Conservation (phyloP, 805 yeast genomes). For the Candida dajiaensis region DNA sequence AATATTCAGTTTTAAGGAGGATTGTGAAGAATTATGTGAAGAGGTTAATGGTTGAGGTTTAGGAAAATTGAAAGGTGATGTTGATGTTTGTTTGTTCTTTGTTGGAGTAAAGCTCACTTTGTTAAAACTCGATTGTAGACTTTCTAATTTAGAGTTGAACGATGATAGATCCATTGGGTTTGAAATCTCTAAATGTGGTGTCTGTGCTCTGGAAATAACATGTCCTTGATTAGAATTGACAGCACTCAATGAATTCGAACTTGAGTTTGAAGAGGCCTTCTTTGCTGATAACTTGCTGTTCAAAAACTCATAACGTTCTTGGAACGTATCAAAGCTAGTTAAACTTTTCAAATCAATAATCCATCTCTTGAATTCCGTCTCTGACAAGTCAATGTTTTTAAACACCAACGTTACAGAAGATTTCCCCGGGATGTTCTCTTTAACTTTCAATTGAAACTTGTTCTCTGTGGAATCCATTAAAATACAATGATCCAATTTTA, state of each 20-base stretch:
- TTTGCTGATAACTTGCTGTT: neutral
- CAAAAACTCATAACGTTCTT: conserved; percentile 14
- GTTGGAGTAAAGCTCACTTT: neutral
- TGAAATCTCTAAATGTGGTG: conserved; percentile 20
- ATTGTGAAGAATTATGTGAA: neutral
- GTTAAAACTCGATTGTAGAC: conserved; percentile 8
- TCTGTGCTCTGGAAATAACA: conserved; percentile 20
- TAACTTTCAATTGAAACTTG: conserved; percentile 42
- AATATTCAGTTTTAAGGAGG: neutral
- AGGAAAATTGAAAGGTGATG: neutral
- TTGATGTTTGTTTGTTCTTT: neutral
- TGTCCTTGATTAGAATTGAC: neutral
- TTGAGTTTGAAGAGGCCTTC: conserved; percentile 1
- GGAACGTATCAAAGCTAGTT: conserved; percentile 31
- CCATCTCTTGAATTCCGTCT: conserved; percentile 71
- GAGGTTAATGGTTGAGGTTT: neutral
- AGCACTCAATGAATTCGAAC: conserved; percentile 3
- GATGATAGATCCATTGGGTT: conserved; percentile 17
- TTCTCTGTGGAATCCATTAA: conserved; percentile 76
- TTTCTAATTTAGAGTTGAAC: conserved; percentile 18
- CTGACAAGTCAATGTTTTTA: conserved; percentile 55
- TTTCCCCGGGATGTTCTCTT: conserved; percentile 14
- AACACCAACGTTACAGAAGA: conserved; percentile 40
- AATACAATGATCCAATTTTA: conserved; percentile 69
- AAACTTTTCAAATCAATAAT: conserved; percentile 60